Percentiles rank a stretch among this genome's conserved stretches.
phyloP scores from a whole-genome alignment of 2,329 filamentous ascomycete genomes.

The Colletotrichum sidae region DNA sequence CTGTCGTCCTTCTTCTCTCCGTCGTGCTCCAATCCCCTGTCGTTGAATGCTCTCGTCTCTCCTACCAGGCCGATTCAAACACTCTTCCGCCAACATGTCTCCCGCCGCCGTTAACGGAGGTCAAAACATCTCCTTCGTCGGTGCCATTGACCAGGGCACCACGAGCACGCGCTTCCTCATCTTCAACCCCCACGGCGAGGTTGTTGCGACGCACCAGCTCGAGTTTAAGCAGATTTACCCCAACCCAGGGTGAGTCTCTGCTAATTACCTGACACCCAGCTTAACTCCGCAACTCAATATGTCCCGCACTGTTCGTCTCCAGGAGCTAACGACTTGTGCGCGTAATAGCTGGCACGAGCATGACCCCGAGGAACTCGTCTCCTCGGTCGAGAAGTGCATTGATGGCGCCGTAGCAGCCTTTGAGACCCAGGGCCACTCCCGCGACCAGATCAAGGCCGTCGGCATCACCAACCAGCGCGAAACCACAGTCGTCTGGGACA shows the following conservation, averaged over 20 bases:
- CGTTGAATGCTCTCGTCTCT: constrained; percentile 42
- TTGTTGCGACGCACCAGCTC: constrained; percentile 78
- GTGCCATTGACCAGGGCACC: constrained; percentile 84
- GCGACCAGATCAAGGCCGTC: constrained; percentile 77
- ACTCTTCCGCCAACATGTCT: constrained; percentile 46
- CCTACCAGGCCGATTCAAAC: constrained; percentile 39
- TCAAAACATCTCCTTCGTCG: constrained; percentile 66
- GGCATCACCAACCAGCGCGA: constrained; percentile 89
- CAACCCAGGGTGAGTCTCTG: constrained; percentile 72
- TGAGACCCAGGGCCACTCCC: constrained; percentile 73
- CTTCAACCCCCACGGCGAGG: constrained; percentile 77
- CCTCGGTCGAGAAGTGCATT: constrained; percentile 80
- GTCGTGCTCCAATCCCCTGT: constrained; percentile 14
- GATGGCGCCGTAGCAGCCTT: constrained; percentile 79
- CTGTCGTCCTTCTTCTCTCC: constrained; percentile 11
- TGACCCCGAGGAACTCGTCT: constrained; percentile 79
- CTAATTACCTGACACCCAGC: too few species aligned
- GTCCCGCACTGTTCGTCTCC: background rate
- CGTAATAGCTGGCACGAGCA: constrained; percentile 83
- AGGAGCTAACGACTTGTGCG: constrained; percentile 4
- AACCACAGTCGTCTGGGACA: constrained; percentile 85
- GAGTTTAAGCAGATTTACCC: constrained; percentile 82
- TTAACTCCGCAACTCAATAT: background rate
- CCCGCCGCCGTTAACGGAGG: constrained; percentile 45
- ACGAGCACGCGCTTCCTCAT: constrained; percentile 84